Base-by-base conservation (phyloP, 768 basidiomycete genomes). In the Lentinus brumalis region DNA sequence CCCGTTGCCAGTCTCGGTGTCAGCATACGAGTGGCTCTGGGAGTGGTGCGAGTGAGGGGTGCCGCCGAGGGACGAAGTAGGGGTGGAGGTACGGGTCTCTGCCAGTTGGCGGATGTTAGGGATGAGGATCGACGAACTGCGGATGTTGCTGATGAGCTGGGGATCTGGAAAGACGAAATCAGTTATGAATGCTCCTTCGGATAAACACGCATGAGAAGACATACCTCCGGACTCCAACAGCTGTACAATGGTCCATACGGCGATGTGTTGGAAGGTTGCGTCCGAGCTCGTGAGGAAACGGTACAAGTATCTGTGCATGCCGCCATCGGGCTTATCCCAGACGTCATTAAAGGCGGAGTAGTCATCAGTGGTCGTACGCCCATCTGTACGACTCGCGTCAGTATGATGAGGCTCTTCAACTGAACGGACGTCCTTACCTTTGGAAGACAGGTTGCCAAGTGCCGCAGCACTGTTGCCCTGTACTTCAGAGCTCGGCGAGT, bases 171-270 rank as follows among this genome's bases (percentile, higher is more conserved):
- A 57, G 39, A 54, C 53, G 46, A 61, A 16, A 29, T 32, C n/a
- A 14, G 10, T 12, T 4, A 29, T 57, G 51, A 50, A 5, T 35
- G 12, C 18, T 3, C 62, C 39, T 50, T 44, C 58, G 35, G 29
- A 49, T 31, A 46, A 15, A 42, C 8, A 12, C 5, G 31, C 6
- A 3, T 12, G 49, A n/a, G 49, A 26, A 8, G 1, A 66, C 78
- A 45, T 65, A 92, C 91, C 92, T 62, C 93, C 92, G n/a, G 96
- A 96, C 73, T 99, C 97, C 30, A 99, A 81, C 21, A 99, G 78
- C 71, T 99, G 97, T 29, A 98, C 96, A 66, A 98, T 96, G 0
- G 97, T 98, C 97, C 97, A 99, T 46, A 99, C 95, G 38, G 97
- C 97, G 64, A 98, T 99, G 71, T 99, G 97, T 74, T 98, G 96